A percentile compares a stretch with the other conserved stretches of the same genome.
These are phyloP conservation scores for Clarireedia homoeocarpa DNA, from an alignment of 2,329 filamentous ascomycete genomes.

Conservation along the genomic window DNA sequence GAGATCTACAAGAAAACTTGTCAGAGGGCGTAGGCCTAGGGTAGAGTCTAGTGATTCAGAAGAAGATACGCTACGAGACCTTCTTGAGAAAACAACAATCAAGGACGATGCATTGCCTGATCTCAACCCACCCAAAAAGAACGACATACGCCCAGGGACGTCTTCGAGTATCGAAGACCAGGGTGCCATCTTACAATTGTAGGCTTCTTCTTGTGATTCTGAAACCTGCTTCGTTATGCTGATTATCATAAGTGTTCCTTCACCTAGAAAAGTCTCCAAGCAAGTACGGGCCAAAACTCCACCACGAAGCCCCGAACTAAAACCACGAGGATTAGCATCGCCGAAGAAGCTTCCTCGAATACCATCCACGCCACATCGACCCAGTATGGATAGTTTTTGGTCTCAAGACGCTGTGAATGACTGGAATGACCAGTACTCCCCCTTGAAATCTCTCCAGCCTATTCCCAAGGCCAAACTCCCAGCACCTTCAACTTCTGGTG, in stretches of 20 bases:
- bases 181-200: constrained; percentile 6
- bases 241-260: constrained; percentile 19
- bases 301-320: constrained; percentile 21
- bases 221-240: neutral
- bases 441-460: constrained; percentile 37
- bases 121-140: constrained; percentile 9
- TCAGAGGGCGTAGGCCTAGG: constrained; percentile 15
- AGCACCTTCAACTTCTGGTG: neutral
- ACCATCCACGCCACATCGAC: constrained; percentile 45
- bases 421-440: constrained; percentile 57
- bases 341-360: constrained; percentile 34
- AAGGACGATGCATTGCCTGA: constrained; percentile 11
- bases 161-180: constrained; percentile 6
- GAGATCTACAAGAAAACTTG: constrained; percentile 21
- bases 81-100: constrained; percentile 2
- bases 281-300: constrained; percentile 22
- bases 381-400: constrained; percentile 53
- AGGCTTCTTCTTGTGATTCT: neutral
- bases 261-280: constrained; percentile 17
- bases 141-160: constrained; percentile 4
- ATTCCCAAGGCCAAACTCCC: constrained; percentile 21
- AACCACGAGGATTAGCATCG: constrained; percentile 19
- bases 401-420: constrained; percentile 49
- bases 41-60: constrained; percentile 10
- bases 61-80: constrained; percentile 1